Conservation (phyloP, 768 basidiomycete genomes). For the Chiua virens region DNA sequence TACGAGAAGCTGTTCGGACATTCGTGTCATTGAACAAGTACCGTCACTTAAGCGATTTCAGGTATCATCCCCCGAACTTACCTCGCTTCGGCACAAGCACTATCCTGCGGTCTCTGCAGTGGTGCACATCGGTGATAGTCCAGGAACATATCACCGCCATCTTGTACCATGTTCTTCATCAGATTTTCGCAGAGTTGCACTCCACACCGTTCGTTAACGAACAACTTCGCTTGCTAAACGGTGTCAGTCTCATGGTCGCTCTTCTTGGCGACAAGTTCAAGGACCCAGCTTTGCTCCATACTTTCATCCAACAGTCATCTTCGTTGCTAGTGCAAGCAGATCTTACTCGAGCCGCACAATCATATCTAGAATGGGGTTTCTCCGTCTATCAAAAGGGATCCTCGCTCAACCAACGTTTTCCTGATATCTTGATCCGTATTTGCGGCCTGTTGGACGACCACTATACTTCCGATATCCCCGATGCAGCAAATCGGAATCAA, state of each 20-base stretch:
- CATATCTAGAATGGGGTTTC: slow-evolving; percentile 79
- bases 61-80: slow-evolving; percentile 62
- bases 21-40: slow-evolving; percentile 56
- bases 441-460: slow-evolving; percentile 58
- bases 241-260: slow-evolving; percentile 73
- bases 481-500: slow-evolving; percentile 37
- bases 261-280: slow-evolving; percentile 54
- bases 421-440: slow-evolving; percentile 70
- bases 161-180: slow-evolving; percentile 76
- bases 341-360: slow-evolving; percentile 66
- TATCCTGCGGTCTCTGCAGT: slow-evolving; percentile 56
- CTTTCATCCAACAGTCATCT: slow-evolving; percentile 65
- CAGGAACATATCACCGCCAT: slow-evolving; percentile 51
- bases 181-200: slow-evolving; percentile 67
- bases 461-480: slow-evolving; percentile 27
- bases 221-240: slow-evolving; percentile 72
- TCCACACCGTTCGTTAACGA: slow-evolving; percentile 77
- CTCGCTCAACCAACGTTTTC: slow-evolving; percentile 50
- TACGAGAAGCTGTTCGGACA: slow-evolving; percentile 37
- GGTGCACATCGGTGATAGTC: slow-evolving; percentile 50
- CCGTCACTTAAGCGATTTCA: slow-evolving; percentile 47
- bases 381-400: slow-evolving; percentile 43
- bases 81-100: slow-evolving; percentile 53
- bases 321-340: slow-evolving; percentile 68
- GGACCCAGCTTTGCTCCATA: slow-evolving; percentile 60